These are phyloP conservation scores for Paramecium octaurelia DNA, from an alignment of 73 alveolate genomes.

Conservation along the genomic window DNA sequence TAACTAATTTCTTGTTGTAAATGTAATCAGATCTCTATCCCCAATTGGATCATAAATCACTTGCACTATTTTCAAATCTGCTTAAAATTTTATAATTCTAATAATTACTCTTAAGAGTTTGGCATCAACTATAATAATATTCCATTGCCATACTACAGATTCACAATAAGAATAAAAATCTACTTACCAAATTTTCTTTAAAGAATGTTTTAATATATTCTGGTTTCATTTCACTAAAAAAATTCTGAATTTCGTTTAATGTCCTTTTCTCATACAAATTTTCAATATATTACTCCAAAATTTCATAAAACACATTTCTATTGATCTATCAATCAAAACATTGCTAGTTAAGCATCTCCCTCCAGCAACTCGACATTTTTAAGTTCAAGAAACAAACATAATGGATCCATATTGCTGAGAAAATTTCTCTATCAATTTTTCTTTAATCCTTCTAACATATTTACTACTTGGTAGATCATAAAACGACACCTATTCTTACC, in stretches of 20 bases:
- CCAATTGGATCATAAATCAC: slow-evolving; percentile 91
- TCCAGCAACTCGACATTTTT: slow-evolving; percentile 91
- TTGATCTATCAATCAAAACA: slow-evolving; percentile 96
- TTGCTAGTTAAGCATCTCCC: slow-evolving; percentile 92
- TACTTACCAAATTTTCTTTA: slow-evolving; percentile 89
- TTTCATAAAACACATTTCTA: slow-evolving; percentile 93
- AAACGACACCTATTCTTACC: slow-evolving; percentile 66
- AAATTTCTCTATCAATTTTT: slow-evolving; percentile 72
- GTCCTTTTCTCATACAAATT: slow-evolving; percentile 69
- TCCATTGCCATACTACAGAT: slow-evolving; percentile 65
- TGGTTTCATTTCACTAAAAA: slow-evolving; percentile 65
- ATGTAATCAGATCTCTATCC: slow-evolving; percentile 73
- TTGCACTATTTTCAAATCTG: slow-evolving; percentile 95
- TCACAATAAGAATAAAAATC: slow-evolving; percentile 90
- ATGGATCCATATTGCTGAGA: slow-evolving; percentile 90
- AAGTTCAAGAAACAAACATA: slow-evolving; percentile 97
- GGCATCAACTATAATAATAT: neutral
- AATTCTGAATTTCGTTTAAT: slow-evolving; percentile 55
- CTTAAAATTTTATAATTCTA: slow-evolving; percentile 91
- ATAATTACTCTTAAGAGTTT: slow-evolving; percentile 79
- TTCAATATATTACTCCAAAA: slow-evolving; percentile 86
- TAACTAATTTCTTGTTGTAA: slow-evolving; percentile 85
- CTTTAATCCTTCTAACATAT: slow-evolving; percentile 94
- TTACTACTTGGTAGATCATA: slow-evolving; percentile 96
- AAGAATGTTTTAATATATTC: slow-evolving; percentile 52